A percentile compares a stretch with the other conserved stretches of the same genome.
phyloP scores from a whole-genome alignment of 2,329 filamentous ascomycete species.

The Paecilomyces sp. region DNA sequence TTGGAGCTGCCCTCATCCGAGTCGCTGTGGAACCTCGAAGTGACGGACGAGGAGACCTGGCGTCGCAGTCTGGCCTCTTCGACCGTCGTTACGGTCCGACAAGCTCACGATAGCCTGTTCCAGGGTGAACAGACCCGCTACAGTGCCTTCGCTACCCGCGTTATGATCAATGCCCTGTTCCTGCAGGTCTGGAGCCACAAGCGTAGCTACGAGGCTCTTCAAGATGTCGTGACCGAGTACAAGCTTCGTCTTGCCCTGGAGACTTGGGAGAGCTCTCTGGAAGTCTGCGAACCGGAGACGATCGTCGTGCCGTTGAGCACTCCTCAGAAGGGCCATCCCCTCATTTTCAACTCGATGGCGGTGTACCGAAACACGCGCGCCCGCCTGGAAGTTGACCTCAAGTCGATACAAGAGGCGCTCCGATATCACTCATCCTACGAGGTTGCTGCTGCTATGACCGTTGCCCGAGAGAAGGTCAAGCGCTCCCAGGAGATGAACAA shows the following conservation, averaged over 20 bases:
- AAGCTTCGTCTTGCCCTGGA: conserved; percentile 91
- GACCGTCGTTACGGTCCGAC: conserved; percentile 76
- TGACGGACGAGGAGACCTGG: conserved; percentile 74
- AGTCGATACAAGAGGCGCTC: conserved; percentile 90
- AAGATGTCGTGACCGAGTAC: conserved; percentile 97
- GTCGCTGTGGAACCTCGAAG: conserved; percentile 83
- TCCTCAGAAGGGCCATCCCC: conserved; percentile 88
- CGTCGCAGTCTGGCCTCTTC: conserved; percentile 66
- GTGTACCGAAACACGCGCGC: conserved; percentile 92
- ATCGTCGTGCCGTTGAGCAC: conserved; percentile 85
- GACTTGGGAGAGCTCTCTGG: conserved; percentile 97
- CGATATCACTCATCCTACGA: conserved; percentile 97
- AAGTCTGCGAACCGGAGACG: conserved; percentile 84
- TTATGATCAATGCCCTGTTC: conserved; percentile 98
- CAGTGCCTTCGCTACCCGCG: conserved; percentile 91
- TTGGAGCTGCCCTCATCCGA: conserved; percentile 89
- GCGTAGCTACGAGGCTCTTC: conserved; percentile 91
- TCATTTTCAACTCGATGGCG: conserved; percentile 97
- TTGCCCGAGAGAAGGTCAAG: conserved; percentile 87
- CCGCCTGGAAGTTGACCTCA: conserved; percentile 88
- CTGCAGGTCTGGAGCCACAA: conserved; percentile 99
- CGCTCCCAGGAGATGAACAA: conserved; percentile 96
- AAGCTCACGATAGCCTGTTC: conserved; percentile 92
- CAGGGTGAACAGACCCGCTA: conserved; percentile 86
- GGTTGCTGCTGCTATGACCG: conserved; percentile 92